phyloP scores from a whole-genome alignment of 345 rosid genomes.

The Eutrema yunnanense region DNA sequence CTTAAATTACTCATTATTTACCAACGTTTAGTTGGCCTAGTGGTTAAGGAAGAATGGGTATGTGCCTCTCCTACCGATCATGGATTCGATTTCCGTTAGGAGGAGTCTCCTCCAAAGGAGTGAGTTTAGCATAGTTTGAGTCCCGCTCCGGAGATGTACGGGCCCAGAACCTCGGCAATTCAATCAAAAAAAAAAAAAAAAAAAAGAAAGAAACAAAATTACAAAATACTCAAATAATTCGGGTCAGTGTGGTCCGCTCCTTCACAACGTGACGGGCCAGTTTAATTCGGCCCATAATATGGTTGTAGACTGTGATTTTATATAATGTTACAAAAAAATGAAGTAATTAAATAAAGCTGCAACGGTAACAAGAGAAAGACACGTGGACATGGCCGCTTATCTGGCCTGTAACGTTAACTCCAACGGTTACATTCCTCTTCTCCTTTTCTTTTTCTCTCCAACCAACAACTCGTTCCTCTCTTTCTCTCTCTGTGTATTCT shows the following conservation, averaged over 20 bases:
- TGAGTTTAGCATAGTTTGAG: too few relatives aligned
- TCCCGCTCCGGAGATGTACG: too few relatives aligned
- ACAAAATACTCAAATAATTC: background rate
- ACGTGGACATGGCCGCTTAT: background rate
- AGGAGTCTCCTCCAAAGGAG: too few relatives aligned
- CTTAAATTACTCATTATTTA: too few relatives aligned
- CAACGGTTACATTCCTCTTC: conserved; percentile 36
- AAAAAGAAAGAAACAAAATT: too few relatives aligned
- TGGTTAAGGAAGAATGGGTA: too few relatives aligned
- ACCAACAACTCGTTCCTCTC: conserved; percentile 8
- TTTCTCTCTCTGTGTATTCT: conserved; percentile 1
- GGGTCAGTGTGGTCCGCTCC: background rate
- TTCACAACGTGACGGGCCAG: background rate
- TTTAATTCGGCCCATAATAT: background rate
- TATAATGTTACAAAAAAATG: background rate
- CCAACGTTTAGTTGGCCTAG: too few relatives aligned
- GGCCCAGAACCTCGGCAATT: too few relatives aligned
- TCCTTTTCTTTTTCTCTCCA: conserved; percentile 13
- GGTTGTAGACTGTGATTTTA: background rate
- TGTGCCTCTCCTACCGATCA: too few relatives aligned
- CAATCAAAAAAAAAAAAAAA: too few relatives aligned
- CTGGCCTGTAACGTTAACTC: conserved; percentile 23
- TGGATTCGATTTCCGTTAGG: too few relatives aligned
- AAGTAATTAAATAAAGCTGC: conserved; percentile 19
- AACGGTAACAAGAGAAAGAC: conserved; percentile 34